Percentiles rank a stretch among this genome's conserved stretches.
These are phyloP conservation scores for Teratosphaeria viscida DNA, from an alignment of 2,329 filamentous ascomycete genomes.

Conservation along the genomic window DNA sequence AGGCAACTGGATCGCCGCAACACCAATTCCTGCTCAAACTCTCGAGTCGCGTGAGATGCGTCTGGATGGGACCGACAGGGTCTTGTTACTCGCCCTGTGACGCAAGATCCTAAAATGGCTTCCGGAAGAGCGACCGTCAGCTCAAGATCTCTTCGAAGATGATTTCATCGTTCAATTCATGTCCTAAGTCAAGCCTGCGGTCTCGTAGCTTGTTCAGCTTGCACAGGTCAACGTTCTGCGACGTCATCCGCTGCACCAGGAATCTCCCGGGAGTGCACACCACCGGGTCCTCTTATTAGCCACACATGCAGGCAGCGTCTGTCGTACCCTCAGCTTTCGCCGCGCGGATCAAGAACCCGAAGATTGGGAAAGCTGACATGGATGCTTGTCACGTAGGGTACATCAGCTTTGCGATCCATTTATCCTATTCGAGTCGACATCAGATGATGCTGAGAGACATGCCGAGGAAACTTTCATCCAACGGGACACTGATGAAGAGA, in stretches of 20 bases:
- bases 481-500: background rate
- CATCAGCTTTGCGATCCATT: background rate
- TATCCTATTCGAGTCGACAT: background rate
- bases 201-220: too few species aligned
- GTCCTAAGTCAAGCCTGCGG: background rate
- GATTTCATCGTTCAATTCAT: background rate
- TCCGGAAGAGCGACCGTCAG: slow-evolving; percentile 15
- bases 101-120: slow-evolving; percentile 31
- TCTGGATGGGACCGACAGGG: slow-evolving; percentile 22
- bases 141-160: slow-evolving; percentile 14
- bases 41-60: slow-evolving; percentile 19
- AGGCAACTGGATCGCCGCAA: slow-evolving; percentile 23
- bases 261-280: too few species aligned
- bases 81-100: slow-evolving; percentile 23
- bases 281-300: too few species aligned
- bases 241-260: too few species aligned
- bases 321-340: too few species aligned
- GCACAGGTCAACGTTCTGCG: too few species aligned
- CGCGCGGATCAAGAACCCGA: too few species aligned
- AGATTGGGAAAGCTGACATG: background rate
- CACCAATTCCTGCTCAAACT: slow-evolving; percentile 21
- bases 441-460: background rate
- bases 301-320: too few species aligned
- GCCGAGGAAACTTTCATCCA: background rate
- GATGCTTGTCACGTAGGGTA: background rate